Conservation (phyloP, 176 grass and related monocot genomes). For the Sorghum bicolor region Sorghum_bicolor_NCBIv3 NC_012870.2:4054001-4054500, state of each 20-base stretch:
- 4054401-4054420: neutral
- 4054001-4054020: constrained; percentile 82
- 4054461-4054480: neutral
- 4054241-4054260: constrained; percentile 32
- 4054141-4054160: constrained; percentile 47
- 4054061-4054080: constrained; percentile 88
- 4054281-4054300: constrained; percentile 48
- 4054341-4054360: neutral
- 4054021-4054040: constrained; percentile 88
- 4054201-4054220: constrained; percentile 83
- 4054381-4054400: neutral
- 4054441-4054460: constrained; percentile 18
- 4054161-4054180: constrained; percentile 79
- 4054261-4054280: neutral
- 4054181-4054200: constrained; percentile 79
- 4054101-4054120: constrained; percentile 42
- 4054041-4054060: constrained; percentile 78
- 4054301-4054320: constrained; percentile 47
- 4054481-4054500: neutral
- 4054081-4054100: constrained; percentile 44
- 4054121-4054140: constrained; percentile 41
- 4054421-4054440: constrained; percentile 18
- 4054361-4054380: neutral
- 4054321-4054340: neutral
- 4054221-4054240: constrained; percentile 85